phyloP scores from a whole-genome alignment of 2,329 filamentous ascomycete species.

The Emmonsiellopsis sp. region DNA sequence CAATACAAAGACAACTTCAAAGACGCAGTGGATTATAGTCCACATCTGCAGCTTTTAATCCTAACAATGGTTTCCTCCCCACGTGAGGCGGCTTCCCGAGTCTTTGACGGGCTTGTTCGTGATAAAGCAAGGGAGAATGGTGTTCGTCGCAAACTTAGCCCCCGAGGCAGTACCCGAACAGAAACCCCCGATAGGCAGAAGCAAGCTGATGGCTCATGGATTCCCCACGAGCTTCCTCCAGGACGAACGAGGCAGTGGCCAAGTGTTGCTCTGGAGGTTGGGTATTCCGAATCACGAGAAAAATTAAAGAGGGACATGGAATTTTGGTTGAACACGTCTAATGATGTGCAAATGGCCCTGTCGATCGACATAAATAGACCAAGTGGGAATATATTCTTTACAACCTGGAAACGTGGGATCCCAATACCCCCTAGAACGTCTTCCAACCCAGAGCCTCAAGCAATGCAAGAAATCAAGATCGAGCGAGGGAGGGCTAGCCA shows the following conservation, averaged over 20 bases:
- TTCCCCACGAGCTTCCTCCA: not conserved
- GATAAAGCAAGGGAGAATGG: not conserved
- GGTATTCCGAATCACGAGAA: constrained; percentile 2
- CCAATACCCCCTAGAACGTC: not conserved
- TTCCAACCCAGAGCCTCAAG: constrained; percentile 2
- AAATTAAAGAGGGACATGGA: constrained; percentile 2
- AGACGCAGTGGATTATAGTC: not conserved
- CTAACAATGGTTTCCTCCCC: constrained; percentile 1
- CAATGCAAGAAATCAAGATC: not conserved
- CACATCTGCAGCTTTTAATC: not conserved
- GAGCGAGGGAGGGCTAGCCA: not conserved
- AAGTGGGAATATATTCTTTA: constrained; percentile 1
- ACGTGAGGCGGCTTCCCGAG: not conserved
- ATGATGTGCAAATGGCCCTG: not conserved
- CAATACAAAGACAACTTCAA: not conserved
- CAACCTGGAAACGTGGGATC: not conserved
- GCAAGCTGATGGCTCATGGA: not conserved
- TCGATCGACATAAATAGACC: constrained; percentile 1
- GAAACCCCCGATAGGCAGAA: not conserved
- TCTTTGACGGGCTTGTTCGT: not conserved
- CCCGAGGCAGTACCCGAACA: not conserved
- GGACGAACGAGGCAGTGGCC: constrained; percentile 1
- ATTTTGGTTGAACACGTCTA: not conserved
- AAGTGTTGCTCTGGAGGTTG: constrained; percentile 2
- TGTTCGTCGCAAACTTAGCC: not conserved